phyloP scores from a whole-genome alignment of 139 green algal species.

The Chlorella sp. region DNA sequence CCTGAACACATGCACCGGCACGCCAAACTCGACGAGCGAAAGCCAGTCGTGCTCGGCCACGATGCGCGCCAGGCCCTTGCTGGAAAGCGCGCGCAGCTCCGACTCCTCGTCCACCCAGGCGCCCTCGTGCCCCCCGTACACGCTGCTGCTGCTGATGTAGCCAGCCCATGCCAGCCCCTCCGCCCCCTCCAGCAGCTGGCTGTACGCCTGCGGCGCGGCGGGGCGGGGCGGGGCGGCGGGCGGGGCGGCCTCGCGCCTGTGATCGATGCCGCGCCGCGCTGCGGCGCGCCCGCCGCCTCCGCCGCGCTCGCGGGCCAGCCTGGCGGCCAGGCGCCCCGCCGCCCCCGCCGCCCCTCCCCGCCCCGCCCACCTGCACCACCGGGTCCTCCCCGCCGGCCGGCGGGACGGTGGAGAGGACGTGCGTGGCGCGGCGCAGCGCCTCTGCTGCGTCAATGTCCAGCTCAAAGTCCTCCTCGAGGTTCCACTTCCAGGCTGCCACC shows the following conservation, averaged over 20 bases:
- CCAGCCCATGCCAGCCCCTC: slow-evolving; percentile 49
- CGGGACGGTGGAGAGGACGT: slow-evolving; percentile 48
- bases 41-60: slow-evolving; percentile 64
- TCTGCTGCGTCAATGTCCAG: neutral
- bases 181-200: slow-evolving; percentile 9
- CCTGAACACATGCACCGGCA: slow-evolving; percentile 22
- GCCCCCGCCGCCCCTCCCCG: too few relatives aligned
- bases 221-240: too few relatives aligned
- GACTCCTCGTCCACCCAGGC: slow-evolving; percentile 71
- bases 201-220: too few relatives aligned
- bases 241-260: too few relatives aligned
- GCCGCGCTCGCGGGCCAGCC: too few relatives aligned
- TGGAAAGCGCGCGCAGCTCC: slow-evolving; percentile 22
- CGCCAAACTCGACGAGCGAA: slow-evolving; percentile 37
- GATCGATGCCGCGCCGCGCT: too few relatives aligned
- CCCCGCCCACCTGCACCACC: slow-evolving; percentile 16
- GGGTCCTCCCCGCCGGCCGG: slow-evolving; percentile 30
- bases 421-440: slow-evolving; percentile 17
- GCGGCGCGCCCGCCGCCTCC: too few relatives aligned
- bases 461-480: slow-evolving; percentile 12
- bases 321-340: too few relatives aligned
- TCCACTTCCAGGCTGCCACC: neutral
- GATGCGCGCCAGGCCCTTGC: slow-evolving; percentile 38
- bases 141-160: slow-evolving; percentile 69
- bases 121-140: slow-evolving; percentile 74